These are phyloP conservation scores for Piedraia hortae DNA, from an alignment of 2,329 filamentous ascomycete genomes.

Conservation along the genomic window DNA sequence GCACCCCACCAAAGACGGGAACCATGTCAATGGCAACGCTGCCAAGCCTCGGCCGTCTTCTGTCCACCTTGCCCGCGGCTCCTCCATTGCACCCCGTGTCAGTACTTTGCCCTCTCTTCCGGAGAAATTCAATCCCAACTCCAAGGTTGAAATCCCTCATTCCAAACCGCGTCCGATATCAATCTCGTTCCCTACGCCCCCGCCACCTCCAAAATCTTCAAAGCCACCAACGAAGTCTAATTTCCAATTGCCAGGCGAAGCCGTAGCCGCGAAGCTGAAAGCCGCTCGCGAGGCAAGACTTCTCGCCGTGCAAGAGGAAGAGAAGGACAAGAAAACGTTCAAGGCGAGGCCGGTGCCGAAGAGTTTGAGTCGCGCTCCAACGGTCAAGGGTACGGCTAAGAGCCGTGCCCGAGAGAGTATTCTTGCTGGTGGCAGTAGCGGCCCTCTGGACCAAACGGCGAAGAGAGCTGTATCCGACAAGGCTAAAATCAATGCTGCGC, in stretches of 20 bases:
- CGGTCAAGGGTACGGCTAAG: constrained; percentile 19
- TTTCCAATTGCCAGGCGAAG: constrained; percentile 26
- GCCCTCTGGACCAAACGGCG: not conserved
- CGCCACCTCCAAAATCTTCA: constrained; percentile 20
- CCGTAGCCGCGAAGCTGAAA: constrained; percentile 24
- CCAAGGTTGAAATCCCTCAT: constrained; percentile 10
- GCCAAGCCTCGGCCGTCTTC: not conserved
- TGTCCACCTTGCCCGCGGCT: not conserved
- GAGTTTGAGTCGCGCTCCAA: constrained; percentile 5
- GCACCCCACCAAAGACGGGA: constrained; percentile 6
- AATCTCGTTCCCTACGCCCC: constrained; percentile 20
- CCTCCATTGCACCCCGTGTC: constrained; percentile 1
- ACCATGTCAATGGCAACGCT: constrained; percentile 1
- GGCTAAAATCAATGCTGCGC: constrained; percentile 5
- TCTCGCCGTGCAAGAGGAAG: constrained; percentile 7
- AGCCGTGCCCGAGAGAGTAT: constrained; percentile 18
- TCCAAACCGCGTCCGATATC: constrained; percentile 21
- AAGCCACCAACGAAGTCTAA: constrained; percentile 23
- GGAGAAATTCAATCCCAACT: constrained; percentile 4
- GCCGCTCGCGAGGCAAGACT: constrained; percentile 15
- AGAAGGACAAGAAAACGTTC: constrained; percentile 14
- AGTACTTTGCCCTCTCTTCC: constrained; percentile 1
- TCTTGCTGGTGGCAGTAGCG: constrained; percentile 5
- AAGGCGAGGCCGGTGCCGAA: constrained; percentile 20
- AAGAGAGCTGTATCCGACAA: constrained; percentile 1